Evolutionary conservation across 306 rosid species (phyloP).

Genomic region (Pyrus bretschneideri): DNA sequence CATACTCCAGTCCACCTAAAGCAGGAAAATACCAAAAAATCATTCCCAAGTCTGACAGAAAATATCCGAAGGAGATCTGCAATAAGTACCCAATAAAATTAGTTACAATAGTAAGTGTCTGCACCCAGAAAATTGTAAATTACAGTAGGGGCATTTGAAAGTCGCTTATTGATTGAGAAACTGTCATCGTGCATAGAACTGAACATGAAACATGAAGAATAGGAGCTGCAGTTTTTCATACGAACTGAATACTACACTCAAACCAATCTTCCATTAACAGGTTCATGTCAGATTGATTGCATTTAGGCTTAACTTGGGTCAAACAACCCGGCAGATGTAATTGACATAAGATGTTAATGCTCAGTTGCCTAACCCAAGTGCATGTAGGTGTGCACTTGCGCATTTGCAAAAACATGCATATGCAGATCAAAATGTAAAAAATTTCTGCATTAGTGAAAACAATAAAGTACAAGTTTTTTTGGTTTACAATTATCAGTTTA

Average conservation of each 20-base stretch:
- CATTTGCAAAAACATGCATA: background rate
- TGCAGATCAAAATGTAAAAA: background rate
- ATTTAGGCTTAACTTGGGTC: background rate
- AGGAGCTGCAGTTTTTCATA: background rate
- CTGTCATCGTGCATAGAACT: background rate
- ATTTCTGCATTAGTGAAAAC: background rate
- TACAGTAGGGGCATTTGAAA: background rate
- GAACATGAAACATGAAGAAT: background rate
- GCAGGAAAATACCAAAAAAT: constrained; percentile 76
- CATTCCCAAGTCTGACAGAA: constrained; percentile 77
- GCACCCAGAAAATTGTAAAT: background rate
- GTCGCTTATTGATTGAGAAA: background rate
- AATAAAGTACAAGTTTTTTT: background rate
- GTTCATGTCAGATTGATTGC: background rate
- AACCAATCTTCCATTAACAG: background rate
- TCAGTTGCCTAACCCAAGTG: background rate
- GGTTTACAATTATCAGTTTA: background rate
- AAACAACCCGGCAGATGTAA: background rate
- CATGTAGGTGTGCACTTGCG: background rate
- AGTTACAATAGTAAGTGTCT: background rate
- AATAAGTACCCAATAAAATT: constrained; percentile 3
- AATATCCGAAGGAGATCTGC: constrained; percentile 86
- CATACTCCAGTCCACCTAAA: constrained; percentile 86
- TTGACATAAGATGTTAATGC: background rate
- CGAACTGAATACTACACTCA: background rate